Evolutionary conservation across 2,329 filamentous ascomycete species (phyloP).

Genomic region (Stagonosporopsis rhizophila): DNA sequence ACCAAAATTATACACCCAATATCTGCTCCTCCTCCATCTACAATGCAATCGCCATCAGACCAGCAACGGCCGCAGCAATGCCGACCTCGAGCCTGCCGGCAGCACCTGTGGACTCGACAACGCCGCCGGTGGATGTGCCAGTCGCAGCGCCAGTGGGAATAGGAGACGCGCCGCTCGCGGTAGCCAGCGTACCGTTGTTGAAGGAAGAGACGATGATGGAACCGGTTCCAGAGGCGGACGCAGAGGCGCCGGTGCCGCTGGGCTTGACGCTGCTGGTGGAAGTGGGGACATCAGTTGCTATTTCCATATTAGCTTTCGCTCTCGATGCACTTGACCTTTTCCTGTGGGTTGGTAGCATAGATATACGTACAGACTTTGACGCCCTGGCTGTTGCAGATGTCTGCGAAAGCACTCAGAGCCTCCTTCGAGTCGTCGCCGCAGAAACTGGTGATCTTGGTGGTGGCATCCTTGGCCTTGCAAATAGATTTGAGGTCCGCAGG

Average conservation of each 20-base stretch:
- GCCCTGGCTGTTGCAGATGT: slow-evolving; percentile 36
- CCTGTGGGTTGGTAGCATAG: neutral
- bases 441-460: slow-evolving; percentile 30
- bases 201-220: slow-evolving; percentile 13
- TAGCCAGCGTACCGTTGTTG: slow-evolving; percentile 17
- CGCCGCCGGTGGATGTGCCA: slow-evolving; percentile 16
- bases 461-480: slow-evolving; percentile 39
- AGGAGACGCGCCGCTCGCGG: slow-evolving; percentile 19
- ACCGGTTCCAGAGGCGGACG: slow-evolving; percentile 24
- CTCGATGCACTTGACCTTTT: neutral
- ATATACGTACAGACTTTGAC: slow-evolving; percentile 41
- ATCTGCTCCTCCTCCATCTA: slow-evolving; percentile 15
- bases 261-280: slow-evolving; percentile 26
- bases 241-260: slow-evolving; percentile 17
- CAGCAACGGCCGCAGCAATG: slow-evolving; percentile 33
- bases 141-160: slow-evolving; percentile 16
- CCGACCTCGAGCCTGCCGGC: slow-evolving; percentile 35
- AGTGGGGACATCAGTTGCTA: slow-evolving; percentile 30
- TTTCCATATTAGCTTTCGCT: slow-evolving; percentile 5
- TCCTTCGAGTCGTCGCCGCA: slow-evolving; percentile 33
- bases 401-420: slow-evolving; percentile 37
- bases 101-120: slow-evolving; percentile 27
- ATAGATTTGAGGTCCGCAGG: slow-evolving; percentile 35
- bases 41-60: slow-evolving; percentile 35
- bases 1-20: neutral